phyloP scores from a whole-genome alignment of 805 yeast genomes.

The Candida caryicola region DNA sequence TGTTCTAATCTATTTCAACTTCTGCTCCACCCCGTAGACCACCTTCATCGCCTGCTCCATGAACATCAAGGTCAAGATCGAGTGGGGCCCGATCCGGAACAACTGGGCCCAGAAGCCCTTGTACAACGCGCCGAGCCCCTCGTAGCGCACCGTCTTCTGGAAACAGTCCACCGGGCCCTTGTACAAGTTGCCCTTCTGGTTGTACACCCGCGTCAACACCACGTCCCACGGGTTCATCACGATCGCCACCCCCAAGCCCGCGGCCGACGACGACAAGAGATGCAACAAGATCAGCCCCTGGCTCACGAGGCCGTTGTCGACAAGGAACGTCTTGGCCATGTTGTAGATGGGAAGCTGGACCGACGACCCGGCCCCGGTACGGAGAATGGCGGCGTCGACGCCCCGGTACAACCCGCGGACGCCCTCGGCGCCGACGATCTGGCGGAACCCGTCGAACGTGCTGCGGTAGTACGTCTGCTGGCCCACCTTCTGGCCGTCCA shows the following conservation, averaged over 20 bases:
- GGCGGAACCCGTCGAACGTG: conserved; percentile 62
- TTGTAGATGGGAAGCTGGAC: conserved; percentile 92
- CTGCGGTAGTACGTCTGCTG: conserved; percentile 86
- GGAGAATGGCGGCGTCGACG: conserved; percentile 87
- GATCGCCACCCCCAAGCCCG: conserved; percentile 90
- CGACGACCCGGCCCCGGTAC: conserved; percentile 95
- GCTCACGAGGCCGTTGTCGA: conserved; percentile 44
- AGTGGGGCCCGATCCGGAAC: conserved; percentile 91
- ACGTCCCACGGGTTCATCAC: conserved; percentile 99
- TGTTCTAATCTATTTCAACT: conserved; percentile 2
- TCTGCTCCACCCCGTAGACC: conserved; percentile 29
- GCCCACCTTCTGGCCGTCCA: conserved; percentile 54
- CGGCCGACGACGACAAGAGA: conserved; percentile 65
- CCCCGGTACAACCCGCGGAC: conserved; percentile 80
- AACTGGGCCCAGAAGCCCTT: conserved; percentile 95
- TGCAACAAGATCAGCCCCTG: conserved; percentile 69
- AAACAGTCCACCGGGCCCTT: conserved; percentile 88
- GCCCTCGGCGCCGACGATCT: conserved; percentile 68
- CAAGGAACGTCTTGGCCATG: conserved; percentile 63
- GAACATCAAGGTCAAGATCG: conserved; percentile 82
- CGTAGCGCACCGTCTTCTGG: conserved; percentile 72
- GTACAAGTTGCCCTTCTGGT: conserved; percentile 87
- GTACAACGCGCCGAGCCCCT: conserved; percentile 85
- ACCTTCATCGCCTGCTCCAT: conserved; percentile 92
- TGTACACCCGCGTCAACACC: conserved; percentile 88